These are phyloP conservation scores for Coemansia aciculifera DNA, from an alignment of 192 early-diverging fungal species.

Conservation along the genomic window DNA sequence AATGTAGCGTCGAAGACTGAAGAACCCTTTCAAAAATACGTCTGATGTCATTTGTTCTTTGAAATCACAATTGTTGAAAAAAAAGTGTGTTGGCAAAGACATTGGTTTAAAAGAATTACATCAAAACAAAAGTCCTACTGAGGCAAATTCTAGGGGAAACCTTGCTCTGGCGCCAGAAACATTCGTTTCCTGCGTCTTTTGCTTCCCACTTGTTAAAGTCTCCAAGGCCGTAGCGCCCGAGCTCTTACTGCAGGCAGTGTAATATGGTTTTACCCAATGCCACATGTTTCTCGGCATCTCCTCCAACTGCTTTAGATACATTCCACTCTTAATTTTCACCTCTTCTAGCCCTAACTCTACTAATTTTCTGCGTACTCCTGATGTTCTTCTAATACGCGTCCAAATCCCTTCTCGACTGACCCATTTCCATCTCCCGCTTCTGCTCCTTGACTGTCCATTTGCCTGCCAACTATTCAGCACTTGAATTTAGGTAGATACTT, in stretches of 20 bases:
- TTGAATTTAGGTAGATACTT: constrained; percentile 96
- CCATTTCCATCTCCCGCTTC: constrained; percentile 77
- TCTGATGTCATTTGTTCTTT: too few relatives aligned
- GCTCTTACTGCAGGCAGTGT: neutral
- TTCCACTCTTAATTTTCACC: constrained; percentile 23
- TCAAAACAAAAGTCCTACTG: too few relatives aligned
- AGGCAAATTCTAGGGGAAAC: constrained; percentile 34
- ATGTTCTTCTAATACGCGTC: constrained; percentile 88
- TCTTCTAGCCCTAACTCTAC: constrained; percentile 70
- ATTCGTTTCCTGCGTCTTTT: constrained; percentile 25
- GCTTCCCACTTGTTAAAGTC: constrained; percentile 16
- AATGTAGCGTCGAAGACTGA: neutral
- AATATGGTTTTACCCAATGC: constrained; percentile 38
- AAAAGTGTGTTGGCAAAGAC: too few relatives aligned
- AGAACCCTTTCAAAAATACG: neutral
- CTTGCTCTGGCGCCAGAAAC: constrained; percentile 55
- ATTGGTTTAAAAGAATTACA: too few relatives aligned
- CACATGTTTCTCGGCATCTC: constrained; percentile 52
- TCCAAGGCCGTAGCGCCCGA: neutral
- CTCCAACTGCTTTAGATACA: constrained; percentile 52
- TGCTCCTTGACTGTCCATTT: constrained; percentile 77
- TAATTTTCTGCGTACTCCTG: constrained; percentile 82
- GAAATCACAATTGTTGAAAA: neutral
- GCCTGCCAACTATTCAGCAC: constrained; percentile 87
- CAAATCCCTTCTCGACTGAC: constrained; percentile 81